phyloP scores from a whole-genome alignment of 164 flowering plant species.

The Stephania cephalantha region DNA sequence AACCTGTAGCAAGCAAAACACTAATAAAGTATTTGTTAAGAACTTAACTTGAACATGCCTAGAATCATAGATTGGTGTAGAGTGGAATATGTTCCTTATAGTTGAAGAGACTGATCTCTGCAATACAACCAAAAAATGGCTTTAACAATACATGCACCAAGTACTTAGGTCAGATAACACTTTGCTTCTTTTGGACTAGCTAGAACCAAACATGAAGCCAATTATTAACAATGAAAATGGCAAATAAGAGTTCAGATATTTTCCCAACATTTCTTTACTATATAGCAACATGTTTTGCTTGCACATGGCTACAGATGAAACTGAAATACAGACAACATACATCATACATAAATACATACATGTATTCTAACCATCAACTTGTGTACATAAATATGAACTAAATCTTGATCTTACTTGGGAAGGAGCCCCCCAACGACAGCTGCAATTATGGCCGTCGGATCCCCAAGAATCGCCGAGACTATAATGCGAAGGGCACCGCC shows the following conservation, averaged over 20 bases:
- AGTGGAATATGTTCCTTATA: background rate
- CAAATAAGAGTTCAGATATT: background rate
- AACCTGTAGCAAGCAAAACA: background rate
- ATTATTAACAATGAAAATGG: background rate
- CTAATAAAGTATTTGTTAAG: background rate
- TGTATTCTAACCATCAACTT: background rate
- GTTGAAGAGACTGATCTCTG: background rate
- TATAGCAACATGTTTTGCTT: background rate
- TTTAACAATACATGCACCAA: background rate
- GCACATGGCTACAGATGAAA: background rate
- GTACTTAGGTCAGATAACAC: background rate
- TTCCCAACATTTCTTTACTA: background rate
- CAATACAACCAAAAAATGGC: background rate
- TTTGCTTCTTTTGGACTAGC: background rate
- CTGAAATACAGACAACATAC: background rate
- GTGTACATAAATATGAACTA: background rate
- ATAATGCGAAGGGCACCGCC: conserved; percentile 38
- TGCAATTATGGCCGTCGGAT: conserved; percentile 30
- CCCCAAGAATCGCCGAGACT: conserved; percentile 44
- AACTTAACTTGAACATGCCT: background rate
- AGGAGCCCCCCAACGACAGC: conserved; percentile 29
- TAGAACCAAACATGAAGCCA: background rate
- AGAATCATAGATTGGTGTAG: background rate
- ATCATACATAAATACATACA: background rate
- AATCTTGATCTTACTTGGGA: conserved; percentile 13